These are phyloP conservation scores for Hyaloscypha hepaticicola DNA, from an alignment of 495 filamentous ascomycete genomes.

Conservation along the genomic window DNA sequence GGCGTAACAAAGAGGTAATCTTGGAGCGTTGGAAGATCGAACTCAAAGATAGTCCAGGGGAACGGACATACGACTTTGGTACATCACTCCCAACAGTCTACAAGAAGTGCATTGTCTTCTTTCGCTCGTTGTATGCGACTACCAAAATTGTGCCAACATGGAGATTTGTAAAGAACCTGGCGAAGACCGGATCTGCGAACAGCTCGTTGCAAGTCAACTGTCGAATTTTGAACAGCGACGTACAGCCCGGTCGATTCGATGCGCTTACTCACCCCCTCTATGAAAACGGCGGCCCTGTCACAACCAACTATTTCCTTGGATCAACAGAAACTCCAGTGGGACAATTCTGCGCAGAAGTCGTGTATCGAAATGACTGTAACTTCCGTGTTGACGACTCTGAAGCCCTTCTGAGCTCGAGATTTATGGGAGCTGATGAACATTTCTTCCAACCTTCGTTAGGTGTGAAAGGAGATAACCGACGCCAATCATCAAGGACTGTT, in stretches of 20 bases:
- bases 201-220: conserved; percentile 74
- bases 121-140: conserved; percentile 85
- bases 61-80: conserved; percentile 61
- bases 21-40: conserved; percentile 90
- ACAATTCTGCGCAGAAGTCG: conserved; percentile 74
- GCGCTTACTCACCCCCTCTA: conserved; percentile 70
- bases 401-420: conserved; percentile 88
- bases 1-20: conserved; percentile 63
- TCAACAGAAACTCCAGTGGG: conserved; percentile 84
- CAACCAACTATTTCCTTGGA: conserved; percentile 75
- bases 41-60: conserved; percentile 56
- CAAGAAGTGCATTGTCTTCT: conserved; percentile 93
- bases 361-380: conserved; percentile 82
- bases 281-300: conserved; percentile 61
- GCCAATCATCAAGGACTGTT: conserved; percentile 40
- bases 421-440: conserved; percentile 87
- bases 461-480: conserved; percentile 27
- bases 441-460: conserved; percentile 75
- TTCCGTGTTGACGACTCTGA: conserved; percentile 92
- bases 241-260: conserved; percentile 52
- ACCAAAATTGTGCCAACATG: conserved; percentile 82
- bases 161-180: conserved; percentile 75
- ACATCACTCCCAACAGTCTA: conserved; percentile 82
- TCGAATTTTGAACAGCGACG: conserved; percentile 65
- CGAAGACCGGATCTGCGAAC: conserved; percentile 58